phyloP scores from a whole-genome alignment of 306 rosid genomes.

The Fragaria ananassa region DNA sequence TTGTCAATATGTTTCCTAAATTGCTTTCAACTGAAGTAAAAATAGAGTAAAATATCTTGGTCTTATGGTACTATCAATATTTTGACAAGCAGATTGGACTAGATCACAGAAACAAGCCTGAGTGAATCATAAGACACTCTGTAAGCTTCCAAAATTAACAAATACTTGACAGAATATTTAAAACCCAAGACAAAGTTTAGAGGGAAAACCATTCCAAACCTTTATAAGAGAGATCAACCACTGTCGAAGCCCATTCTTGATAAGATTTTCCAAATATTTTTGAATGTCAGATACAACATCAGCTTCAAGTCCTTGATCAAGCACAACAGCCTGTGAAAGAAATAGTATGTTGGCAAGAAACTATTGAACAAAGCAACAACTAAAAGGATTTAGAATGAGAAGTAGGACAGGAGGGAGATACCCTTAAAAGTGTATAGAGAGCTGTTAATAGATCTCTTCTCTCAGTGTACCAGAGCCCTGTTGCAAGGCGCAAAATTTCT shows the following conservation, averaged over 20 bases:
- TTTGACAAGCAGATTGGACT: not conserved
- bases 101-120: not conserved
- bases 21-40: not conserved
- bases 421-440: constrained; percentile 83
- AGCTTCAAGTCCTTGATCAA: constrained; percentile 87
- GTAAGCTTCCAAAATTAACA: not conserved
- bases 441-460: constrained; percentile 88
- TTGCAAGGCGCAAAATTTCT: constrained; percentile 78
- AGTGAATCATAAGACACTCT: not conserved
- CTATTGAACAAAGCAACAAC: constrained; percentile 5
- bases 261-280: constrained; percentile 79
- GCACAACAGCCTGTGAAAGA: constrained; percentile 78
- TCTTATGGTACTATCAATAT: not conserved
- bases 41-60: not conserved
- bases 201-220: constrained; percentile 40
- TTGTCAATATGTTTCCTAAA: not conserved
- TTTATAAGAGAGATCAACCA: constrained; percentile 79
- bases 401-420: constrained; percentile 28
- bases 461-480: constrained; percentile 94
- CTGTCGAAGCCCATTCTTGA: constrained; percentile 74
- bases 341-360: constrained; percentile 20
- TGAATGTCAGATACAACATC: constrained; percentile 74
- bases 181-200: not conserved
- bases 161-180: not conserved
- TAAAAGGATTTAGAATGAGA: constrained; percentile 18